These are phyloP conservation scores for Epichloe amarillans DNA, from an alignment of 2,329 filamentous ascomycete species.

Conservation along the genomic window DNA sequence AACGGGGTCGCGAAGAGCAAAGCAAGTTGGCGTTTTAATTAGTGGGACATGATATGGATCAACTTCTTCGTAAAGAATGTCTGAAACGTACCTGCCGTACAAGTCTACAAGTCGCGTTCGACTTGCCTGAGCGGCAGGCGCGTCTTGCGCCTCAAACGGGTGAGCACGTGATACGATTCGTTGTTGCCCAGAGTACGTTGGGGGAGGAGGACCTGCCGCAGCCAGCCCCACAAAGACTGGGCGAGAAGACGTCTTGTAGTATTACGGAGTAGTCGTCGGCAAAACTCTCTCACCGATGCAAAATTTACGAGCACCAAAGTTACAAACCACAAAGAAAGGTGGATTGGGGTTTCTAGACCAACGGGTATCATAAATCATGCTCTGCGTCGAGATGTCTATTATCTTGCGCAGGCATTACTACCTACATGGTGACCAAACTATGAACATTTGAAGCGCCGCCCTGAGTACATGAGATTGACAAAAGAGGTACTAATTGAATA, in stretches of 20 bases:
- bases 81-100: background rate
- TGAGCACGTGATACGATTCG: slow-evolving; percentile 7
- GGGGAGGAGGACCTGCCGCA: background rate
- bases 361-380: background rate
- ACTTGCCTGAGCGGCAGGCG: background rate
- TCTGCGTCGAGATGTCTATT: background rate
- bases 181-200: too few species aligned
- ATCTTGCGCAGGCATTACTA: background rate
- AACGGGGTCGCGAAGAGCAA: background rate
- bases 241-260: too few species aligned
- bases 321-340: background rate
- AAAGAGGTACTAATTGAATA: background rate
- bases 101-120: background rate
- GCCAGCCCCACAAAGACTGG: background rate
- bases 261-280: too few species aligned
- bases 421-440: slow-evolving; percentile 1
- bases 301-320: too few species aligned
- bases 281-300: too few species aligned
- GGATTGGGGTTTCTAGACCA: background rate
- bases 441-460: background rate
- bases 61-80: background rate
- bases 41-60: background rate
- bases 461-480: background rate
- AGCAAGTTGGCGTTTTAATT: background rate
- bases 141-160: slow-evolving; percentile 4